Base-by-base conservation (phyloP, 306 rosid species). In the Lablab purpureus region DNA sequence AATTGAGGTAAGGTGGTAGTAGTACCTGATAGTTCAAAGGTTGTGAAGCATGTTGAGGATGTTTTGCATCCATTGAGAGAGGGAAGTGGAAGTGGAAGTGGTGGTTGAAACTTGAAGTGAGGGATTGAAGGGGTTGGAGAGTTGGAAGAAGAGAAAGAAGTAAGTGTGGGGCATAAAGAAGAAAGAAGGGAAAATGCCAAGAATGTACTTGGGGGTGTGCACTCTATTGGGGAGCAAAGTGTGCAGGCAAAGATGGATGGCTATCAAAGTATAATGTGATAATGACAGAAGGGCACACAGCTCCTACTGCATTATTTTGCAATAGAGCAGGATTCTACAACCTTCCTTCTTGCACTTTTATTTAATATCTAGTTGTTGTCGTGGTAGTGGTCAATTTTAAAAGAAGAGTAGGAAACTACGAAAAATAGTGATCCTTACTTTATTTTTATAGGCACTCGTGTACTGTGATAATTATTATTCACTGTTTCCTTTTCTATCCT, bases 11-110 rank as follows among this genome's bases (percentile, higher is more conserved):
- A 62, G 50, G 15, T 25, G 10, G 65, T 10, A 45, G 63, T 2
- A 30, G 17, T 72, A 88, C 94, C 92, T 82, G 87, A 59, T 88
- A 91, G 40, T 88, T 84, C 71, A 88, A 87, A 75, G 82, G 75
- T 43, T 81, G 77, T 14, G 90, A 74, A 67, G 47, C 67, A 78
- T 41, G 67, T 78, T 75, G 56, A 74, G 81, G 17, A 55, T 87
- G 67, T 47, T 75, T 80, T 58, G 89, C 72, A 83, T 83, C 93
- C 94, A 89, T 89, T 67, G 72, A 64, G 55, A 73, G 73, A 77
- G 62, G 62, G 46, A 54, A 41, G 46, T 51, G 75, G 46, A 54
- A 41, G 46, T 51, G 75, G 67, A 68, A 62, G 4, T 10, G 11
- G 15, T 41, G 47, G 47, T 51, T 23, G 69, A 17, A 34, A 8